Evolutionary conservation across 2,329 filamentous ascomycete species (phyloP).

Genomic region (Eutypa lata): DNA sequence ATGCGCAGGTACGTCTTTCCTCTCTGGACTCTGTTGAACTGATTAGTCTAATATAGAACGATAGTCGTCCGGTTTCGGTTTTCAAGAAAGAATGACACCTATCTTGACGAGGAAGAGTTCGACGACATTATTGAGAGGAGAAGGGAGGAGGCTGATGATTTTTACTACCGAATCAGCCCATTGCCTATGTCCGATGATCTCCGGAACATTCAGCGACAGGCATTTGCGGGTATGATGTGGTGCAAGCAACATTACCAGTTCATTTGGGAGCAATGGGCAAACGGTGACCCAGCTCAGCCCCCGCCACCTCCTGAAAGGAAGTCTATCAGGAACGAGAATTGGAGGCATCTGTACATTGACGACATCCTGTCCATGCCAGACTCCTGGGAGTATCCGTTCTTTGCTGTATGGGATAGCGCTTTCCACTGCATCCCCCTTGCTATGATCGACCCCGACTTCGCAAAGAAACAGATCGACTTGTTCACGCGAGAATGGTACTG

Average conservation of each 20-base stretch:
- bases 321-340: conserved; percentile 78
- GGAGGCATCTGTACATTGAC: conserved; percentile 93
- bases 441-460: conserved; percentile 97
- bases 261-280: conserved; percentile 97
- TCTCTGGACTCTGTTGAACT: conserved; percentile 31
- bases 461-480: conserved; percentile 95
- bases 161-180: conserved; percentile 90
- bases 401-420: conserved; percentile 94
- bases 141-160: conserved; percentile 89
- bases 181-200: conserved; percentile 91
- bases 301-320: conserved; percentile 80
- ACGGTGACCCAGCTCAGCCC: conserved; percentile 84
- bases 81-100: conserved; percentile 70
- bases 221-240: conserved; percentile 97
- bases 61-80: conserved; percentile 86
- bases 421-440: conserved; percentile 95
- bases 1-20: conserved; percentile 72
- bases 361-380: conserved; percentile 97
- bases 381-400: conserved; percentile 98
- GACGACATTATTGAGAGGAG: conserved; percentile 87
- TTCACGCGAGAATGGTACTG: conserved; percentile 99
- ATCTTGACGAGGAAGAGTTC: conserved; percentile 88
- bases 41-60: conserved; percentile 7
- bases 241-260: conserved; percentile 97
- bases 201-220: conserved; percentile 91